Conservation (phyloP, 371 early-diverging fungal genomes). For the Syncephalastrum contaminatum region DNA sequence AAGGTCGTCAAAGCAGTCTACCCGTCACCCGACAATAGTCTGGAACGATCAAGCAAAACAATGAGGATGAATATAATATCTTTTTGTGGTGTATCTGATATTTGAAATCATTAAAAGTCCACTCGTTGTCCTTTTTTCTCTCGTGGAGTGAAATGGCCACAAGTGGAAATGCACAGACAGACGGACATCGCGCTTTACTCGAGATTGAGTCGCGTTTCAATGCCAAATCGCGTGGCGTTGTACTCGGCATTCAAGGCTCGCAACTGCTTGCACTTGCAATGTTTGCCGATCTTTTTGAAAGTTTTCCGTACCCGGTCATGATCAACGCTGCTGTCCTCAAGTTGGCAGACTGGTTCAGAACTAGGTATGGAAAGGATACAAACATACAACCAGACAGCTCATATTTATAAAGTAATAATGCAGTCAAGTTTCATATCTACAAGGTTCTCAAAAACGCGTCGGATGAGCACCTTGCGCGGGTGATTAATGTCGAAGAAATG, state of each 20-base stretch:
- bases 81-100: too few species aligned
- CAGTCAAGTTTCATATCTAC: slow-evolving; percentile 51
- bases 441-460: slow-evolving; percentile 51
- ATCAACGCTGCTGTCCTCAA: slow-evolving; percentile 59
- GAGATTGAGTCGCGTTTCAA: slow-evolving; percentile 41
- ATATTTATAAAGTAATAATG: slow-evolving; percentile 42
- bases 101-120: too few species aligned
- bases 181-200: slow-evolving; percentile 40
- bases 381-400: neutral
- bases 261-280: slow-evolving; percentile 55
- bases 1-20: too few species aligned
- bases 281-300: slow-evolving; percentile 51
- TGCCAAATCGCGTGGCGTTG: slow-evolving; percentile 34
- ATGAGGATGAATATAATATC: too few species aligned
- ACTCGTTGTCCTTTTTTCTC: too few species aligned
- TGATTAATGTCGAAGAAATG: slow-evolving; percentile 57
- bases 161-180: slow-evolving; percentile 4
- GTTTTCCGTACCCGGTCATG: slow-evolving; percentile 54
- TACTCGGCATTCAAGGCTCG: slow-evolving; percentile 36
- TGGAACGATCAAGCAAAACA: too few species aligned
- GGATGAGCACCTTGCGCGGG: slow-evolving; percentile 47
- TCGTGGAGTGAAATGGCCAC: too few species aligned
- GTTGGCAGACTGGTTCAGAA: slow-evolving; percentile 58
- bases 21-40: too few species aligned
- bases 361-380: slow-evolving; percentile 29